A percentile compares a stretch with the other conserved stretches of the same genome.
phyloP scores from a whole-genome alignment of 1,284 basidiomycete genomes.

The Moniliophthora roreri region DNA sequence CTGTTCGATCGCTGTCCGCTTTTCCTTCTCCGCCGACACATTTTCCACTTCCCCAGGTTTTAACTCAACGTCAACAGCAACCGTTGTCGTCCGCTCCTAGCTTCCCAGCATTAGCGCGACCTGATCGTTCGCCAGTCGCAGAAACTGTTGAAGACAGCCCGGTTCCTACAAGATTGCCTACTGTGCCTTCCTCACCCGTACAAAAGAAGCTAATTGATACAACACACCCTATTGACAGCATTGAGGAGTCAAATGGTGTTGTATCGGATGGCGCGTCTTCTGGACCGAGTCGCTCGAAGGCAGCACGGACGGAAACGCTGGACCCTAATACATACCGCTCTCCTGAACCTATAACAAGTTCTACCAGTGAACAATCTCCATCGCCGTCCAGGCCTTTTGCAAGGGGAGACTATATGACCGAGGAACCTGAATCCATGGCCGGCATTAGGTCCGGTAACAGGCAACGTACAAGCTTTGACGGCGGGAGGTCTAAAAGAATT shows the following conservation, averaged over 20 bases:
- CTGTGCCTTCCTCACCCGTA: conserved; percentile 20
- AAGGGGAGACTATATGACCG: conserved; percentile 8
- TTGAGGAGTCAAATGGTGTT: too few relatives aligned
- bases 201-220: not conserved
- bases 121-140: conserved; percentile 2
- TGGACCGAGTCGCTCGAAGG: not conserved
- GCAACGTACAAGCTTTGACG: conserved; percentile 23
- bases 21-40: conserved; percentile 73
- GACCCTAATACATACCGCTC: not conserved
- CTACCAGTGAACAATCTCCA: not conserved
- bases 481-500: conserved; percentile 27
- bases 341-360: not conserved
- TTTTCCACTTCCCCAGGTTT: conserved; percentile 57
- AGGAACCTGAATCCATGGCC: not conserved
- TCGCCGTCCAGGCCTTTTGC: conserved; percentile 13
- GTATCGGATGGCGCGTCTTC: not conserved
- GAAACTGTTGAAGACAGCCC: not conserved
- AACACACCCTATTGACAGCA: not conserved
- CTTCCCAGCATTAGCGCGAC: conserved; percentile 20
- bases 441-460: not conserved
- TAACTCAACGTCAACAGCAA: conserved; percentile 29
- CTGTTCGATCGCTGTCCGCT: conserved; percentile 64
- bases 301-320: not conserved
- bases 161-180: conserved; percentile 28
- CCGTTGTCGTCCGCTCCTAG: conserved; percentile 23